Conservation (phyloP, 345 rosid species). For the Reutealis trisperma region DNA sequence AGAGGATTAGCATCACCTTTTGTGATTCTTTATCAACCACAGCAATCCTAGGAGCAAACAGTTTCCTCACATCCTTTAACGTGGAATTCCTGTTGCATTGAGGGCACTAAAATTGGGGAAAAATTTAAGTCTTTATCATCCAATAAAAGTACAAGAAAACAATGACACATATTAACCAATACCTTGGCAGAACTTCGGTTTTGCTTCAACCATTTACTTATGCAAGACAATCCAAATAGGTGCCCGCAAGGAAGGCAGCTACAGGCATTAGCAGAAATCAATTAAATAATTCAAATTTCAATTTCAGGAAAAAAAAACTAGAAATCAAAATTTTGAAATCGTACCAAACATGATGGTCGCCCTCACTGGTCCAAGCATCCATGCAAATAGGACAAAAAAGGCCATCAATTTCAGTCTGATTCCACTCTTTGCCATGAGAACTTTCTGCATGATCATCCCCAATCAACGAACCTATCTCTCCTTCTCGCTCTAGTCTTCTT, state of each 20-base stretch:
- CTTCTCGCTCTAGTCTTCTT: conserved; percentile 28
- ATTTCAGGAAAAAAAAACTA: not conserved
- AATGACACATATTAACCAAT: not conserved
- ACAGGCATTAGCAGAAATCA: conserved; percentile 16
- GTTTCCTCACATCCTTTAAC: conserved; percentile 64
- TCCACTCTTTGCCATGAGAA: conserved; percentile 54
- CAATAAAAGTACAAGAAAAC: not conserved
- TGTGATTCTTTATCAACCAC: conserved; percentile 76
- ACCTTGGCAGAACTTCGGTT: conserved; percentile 61
- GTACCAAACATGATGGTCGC: conserved; percentile 80
- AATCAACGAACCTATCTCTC: conserved; percentile 28
- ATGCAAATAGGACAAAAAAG: conserved; percentile 74
- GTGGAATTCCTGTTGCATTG: conserved; percentile 68
- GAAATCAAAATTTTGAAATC: not conserved
- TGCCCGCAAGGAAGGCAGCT: conserved; percentile 98
- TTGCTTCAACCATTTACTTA: conserved; percentile 70
- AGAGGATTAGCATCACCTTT: conserved; percentile 43
- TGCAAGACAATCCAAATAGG: conserved; percentile 78
- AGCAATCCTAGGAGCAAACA: conserved; percentile 68
- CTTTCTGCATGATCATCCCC: conserved; percentile 21
- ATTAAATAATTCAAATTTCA: not conserved
- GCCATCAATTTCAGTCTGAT: conserved; percentile 57
- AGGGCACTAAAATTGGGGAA: conserved; percentile 60
- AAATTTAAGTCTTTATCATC: not conserved
- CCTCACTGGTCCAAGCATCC: conserved; percentile 71